phyloP scores from a whole-genome alignment of 768 basidiomycete species.

The Termitomyces sp. region DNA sequence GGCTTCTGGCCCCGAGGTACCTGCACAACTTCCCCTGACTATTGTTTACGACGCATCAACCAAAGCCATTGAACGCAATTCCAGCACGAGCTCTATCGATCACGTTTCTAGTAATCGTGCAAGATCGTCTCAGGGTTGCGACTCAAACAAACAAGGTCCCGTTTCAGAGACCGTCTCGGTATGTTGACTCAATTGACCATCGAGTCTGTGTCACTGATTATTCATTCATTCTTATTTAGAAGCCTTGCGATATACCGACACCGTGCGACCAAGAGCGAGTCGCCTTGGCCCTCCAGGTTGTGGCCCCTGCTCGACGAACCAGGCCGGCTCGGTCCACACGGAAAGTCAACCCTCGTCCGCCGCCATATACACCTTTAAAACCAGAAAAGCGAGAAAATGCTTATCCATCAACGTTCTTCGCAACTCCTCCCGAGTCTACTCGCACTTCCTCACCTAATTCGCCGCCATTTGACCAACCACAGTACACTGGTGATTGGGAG shows the following conservation, averaged over 20 bases:
- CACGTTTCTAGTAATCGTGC: neutral
- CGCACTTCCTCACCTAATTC: neutral
- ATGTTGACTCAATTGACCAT: neutral
- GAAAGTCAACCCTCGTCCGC: neutral
- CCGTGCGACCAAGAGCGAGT: neutral
- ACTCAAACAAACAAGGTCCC: neutral
- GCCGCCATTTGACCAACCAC: neutral
- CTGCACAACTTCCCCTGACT: neutral
- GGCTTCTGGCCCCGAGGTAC: neutral
- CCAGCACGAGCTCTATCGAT: neutral
- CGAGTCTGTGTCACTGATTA: neutral
- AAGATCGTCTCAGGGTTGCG: neutral
- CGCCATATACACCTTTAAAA: neutral
- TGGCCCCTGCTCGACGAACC: conserved; percentile 7
- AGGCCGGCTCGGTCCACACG: conserved; percentile 1
- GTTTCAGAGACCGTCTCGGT: neutral
- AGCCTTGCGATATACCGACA: neutral
- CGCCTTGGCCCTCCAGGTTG: neutral
- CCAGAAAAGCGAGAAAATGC: neutral
- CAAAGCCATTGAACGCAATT: neutral
- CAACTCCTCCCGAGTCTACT: neutral
- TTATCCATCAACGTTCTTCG: neutral
- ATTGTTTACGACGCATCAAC: neutral
- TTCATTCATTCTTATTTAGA: neutral
- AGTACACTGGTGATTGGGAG: conserved; percentile 16